Percentiles rank a stretch among this genome's conserved stretches.
Conservation (phyloP, 192 early-diverging fungal species). For the Podila horticola region DNA sequence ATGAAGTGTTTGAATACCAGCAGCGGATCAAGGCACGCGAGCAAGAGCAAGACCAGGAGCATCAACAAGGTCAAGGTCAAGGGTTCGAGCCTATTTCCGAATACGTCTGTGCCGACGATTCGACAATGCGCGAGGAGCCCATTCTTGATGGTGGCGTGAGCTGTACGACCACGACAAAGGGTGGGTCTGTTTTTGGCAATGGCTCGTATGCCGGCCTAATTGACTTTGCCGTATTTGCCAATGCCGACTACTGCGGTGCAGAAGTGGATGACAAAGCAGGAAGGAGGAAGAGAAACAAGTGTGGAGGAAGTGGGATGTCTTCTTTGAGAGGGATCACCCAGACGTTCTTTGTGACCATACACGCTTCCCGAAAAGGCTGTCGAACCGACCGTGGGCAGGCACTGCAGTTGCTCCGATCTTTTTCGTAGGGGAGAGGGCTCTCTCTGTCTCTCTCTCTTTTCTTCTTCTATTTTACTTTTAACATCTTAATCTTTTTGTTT, state of each 20-base stretch:
- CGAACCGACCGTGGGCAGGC: constrained; percentile 30
- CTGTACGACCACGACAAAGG: background rate
- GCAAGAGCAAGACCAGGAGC: constrained; percentile 19
- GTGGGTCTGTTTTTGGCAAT: too few species aligned
- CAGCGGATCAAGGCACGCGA: constrained; percentile 33
- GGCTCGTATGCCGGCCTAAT: too few species aligned
- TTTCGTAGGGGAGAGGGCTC: background rate
- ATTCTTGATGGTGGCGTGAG: background rate
- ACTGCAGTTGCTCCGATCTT: constrained; percentile 8
- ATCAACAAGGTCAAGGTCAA: background rate
- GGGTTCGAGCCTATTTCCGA: background rate
- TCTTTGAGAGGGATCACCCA: constrained; percentile 5
- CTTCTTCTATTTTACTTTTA: background rate
- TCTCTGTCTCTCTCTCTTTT: background rate
- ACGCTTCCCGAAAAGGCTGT: constrained; percentile 25
- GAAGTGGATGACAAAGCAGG: background rate
- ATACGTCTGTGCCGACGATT: constrained; percentile 1
- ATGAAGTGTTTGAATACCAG: constrained; percentile 46
- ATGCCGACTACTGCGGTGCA: background rate
- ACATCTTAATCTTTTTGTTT: background rate
- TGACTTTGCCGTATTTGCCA: background rate
- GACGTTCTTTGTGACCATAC: constrained; percentile 16
- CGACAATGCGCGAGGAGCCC: background rate
- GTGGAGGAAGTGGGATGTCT: background rate
- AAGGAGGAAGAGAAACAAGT: background rate